Percentiles rank a stretch among this genome's conserved stretches.
Conservation (phyloP, 2,329 filamentous ascomycete species). For the Aspergillus jensenii region DNA sequence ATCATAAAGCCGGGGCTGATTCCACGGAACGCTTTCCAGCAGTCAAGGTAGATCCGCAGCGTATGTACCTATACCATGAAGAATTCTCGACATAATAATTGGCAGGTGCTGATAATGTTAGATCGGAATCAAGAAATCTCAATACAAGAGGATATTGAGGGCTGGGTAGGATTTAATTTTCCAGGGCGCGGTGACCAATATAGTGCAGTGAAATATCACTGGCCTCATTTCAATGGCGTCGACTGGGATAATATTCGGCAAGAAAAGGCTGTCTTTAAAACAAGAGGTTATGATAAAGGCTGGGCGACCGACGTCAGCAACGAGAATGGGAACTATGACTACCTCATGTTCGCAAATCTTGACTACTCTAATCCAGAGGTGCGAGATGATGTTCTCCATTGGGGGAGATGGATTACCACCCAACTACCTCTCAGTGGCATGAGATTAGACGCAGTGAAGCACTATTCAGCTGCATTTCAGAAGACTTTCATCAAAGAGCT, state of each 20-base stretch:
- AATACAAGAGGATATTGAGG: conserved; percentile 62
- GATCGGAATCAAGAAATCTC: conserved; percentile 58
- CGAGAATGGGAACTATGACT: conserved; percentile 67
- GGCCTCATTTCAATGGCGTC: conserved; percentile 67
- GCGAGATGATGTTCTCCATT: conserved; percentile 61
- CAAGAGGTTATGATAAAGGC: conserved; percentile 61
- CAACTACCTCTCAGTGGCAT: conserved; percentile 64
- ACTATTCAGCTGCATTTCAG: conserved; percentile 68
- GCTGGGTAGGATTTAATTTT: conserved; percentile 69
- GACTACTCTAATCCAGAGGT: conserved; percentile 67
- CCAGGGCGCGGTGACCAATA: conserved; percentile 60
- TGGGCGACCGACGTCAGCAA: conserved; percentile 64
- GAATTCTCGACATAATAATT: background rate
- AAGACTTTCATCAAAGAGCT: conserved; percentile 62
- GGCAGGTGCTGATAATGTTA: background rate
- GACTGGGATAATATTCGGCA: conserved; percentile 62
- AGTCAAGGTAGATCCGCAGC: conserved; percentile 61
- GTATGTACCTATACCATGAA: conserved; percentile 23
- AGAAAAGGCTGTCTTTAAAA: conserved; percentile 64
- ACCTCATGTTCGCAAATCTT: conserved; percentile 71
- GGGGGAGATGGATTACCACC: conserved; percentile 67
- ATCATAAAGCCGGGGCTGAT: conserved; percentile 71
- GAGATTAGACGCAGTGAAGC: conserved; percentile 70
- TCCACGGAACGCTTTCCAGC: conserved; percentile 62
- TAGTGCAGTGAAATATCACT: conserved; percentile 63